Conservation (phyloP, 2,329 filamentous ascomycete species). For the Ascocoryne sarcoides region DNA sequence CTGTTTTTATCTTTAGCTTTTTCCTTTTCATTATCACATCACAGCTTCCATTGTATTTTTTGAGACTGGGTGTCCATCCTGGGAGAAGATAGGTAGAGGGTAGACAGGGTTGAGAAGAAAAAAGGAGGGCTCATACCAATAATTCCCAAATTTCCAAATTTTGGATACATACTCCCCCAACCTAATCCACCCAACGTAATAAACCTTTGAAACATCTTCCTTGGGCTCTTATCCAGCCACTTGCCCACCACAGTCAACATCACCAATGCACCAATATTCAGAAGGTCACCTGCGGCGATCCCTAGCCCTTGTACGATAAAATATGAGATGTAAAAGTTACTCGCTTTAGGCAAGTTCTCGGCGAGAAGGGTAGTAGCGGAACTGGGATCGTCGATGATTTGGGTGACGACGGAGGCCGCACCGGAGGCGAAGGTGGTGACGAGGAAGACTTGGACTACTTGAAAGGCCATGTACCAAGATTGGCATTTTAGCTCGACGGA, state of each 20-base stretch:
- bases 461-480: slow-evolving; percentile 84
- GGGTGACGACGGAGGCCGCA: slow-evolving; percentile 58
- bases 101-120: background rate
- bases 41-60: too few species aligned
- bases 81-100: slow-evolving; percentile 7
- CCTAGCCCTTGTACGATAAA: slow-evolving; percentile 85
- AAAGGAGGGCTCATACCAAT: slow-evolving; percentile 49
- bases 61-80: too few species aligned
- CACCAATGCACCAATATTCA: slow-evolving; percentile 65
- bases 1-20: slow-evolving; percentile 37
- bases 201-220: slow-evolving; percentile 73
- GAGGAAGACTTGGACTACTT: slow-evolving; percentile 86
- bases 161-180: slow-evolving; percentile 76
- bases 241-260: slow-evolving; percentile 66
- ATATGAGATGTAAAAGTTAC: slow-evolving; percentile 93
- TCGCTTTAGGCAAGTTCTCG: slow-evolving; percentile 67
- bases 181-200: slow-evolving; percentile 62
- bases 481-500: slow-evolving; percentile 81
- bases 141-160: slow-evolving; percentile 71
- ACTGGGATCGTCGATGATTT: slow-evolving; percentile 55
- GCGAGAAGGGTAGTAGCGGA: slow-evolving; percentile 58
- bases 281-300: slow-evolving; percentile 62
- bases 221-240: slow-evolving; percentile 66
- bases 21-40: too few species aligned
- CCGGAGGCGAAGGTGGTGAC: slow-evolving; percentile 77